Conservation (phyloP, 208 protist species). For the Acanthamoeba divionensis region DNA sequence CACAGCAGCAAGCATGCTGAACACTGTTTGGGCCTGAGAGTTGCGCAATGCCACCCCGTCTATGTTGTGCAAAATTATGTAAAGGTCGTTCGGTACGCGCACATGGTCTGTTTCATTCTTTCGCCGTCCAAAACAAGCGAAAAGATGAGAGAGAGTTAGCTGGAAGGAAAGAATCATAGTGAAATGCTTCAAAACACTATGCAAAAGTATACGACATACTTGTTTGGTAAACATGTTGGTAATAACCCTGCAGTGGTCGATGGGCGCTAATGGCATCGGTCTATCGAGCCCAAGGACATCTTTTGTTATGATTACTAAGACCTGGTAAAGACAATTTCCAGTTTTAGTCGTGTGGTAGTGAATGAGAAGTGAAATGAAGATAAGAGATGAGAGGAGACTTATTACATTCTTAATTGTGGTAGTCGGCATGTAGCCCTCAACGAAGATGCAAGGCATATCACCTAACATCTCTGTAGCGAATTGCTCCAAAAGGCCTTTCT, state of each 20-base stretch:
- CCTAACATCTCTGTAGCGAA: neutral
- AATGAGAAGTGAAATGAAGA: no score
- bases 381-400: no score
- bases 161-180: no score
- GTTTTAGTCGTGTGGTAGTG: neutral
- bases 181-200: neutral
- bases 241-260: neutral
- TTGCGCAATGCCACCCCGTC: constrained; percentile 6
- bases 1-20: neutral
- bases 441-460: neutral
- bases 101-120: neutral
- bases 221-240: neutral
- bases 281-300: neutral
- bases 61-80: constrained; percentile 28
- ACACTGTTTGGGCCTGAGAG: neutral
- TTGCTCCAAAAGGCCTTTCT: neutral
- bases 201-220: neutral
- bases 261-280: neutral
- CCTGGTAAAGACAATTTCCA: neutral
- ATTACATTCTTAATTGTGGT: constrained; percentile 11
- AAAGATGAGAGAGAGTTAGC: no score
- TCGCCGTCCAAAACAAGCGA: neutral
- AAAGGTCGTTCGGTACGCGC: neutral
- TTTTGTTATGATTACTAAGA: constrained; percentile 5
- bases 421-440: constrained; percentile 24